Percentiles rank a stretch among this genome's conserved stretches.
phyloP scores from a whole-genome alignment of 352 stramenopile species.

The Globisporangium yorkense region DNA sequence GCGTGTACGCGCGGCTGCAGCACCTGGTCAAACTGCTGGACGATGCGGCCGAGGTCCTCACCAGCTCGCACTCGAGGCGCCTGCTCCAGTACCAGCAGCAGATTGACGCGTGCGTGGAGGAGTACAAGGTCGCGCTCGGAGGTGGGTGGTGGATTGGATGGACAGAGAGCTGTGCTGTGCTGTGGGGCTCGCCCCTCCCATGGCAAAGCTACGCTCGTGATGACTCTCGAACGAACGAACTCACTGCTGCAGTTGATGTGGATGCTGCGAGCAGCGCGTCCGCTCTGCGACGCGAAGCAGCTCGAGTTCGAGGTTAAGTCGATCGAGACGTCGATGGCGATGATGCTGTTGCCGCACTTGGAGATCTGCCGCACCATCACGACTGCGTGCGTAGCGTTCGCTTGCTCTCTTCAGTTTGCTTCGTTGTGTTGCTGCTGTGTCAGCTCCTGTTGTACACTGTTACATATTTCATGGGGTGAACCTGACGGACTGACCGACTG shows the following conservation, averaged over 20 bases:
- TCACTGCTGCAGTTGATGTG: background rate
- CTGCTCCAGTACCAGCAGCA: slow-evolving; percentile 22
- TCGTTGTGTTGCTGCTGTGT: no score
- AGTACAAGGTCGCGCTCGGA: slow-evolving; percentile 24
- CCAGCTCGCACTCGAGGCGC: slow-evolving; percentile 28
- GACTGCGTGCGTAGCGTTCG: slow-evolving; percentile 28
- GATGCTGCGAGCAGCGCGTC: slow-evolving; percentile 19
- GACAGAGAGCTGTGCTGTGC: background rate
- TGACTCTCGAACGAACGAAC: background rate
- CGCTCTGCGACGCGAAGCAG: slow-evolving; percentile 27
- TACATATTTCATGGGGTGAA: no score
- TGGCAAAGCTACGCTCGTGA: no score
- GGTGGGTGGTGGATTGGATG: slow-evolving; percentile 8
- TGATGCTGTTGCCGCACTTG: slow-evolving; percentile 44
- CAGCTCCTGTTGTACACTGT: no score
- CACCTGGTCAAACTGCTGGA: slow-evolving; percentile 28
- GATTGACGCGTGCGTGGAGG: slow-evolving; percentile 23
- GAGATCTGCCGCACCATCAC: slow-evolving; percentile 53
- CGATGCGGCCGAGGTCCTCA: slow-evolving; percentile 27
- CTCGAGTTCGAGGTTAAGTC: slow-evolving; percentile 29
- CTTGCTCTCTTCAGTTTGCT: background rate
- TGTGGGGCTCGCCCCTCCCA: no score
- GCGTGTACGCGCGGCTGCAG: slow-evolving; percentile 6
- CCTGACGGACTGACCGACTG: no score
- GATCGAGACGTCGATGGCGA: slow-evolving; percentile 42